Percentiles rank a stretch among this genome's conserved stretches.
Conservation (phyloP, 208 protist genomes). For the Endotrypanum monterogeii region DNA sequence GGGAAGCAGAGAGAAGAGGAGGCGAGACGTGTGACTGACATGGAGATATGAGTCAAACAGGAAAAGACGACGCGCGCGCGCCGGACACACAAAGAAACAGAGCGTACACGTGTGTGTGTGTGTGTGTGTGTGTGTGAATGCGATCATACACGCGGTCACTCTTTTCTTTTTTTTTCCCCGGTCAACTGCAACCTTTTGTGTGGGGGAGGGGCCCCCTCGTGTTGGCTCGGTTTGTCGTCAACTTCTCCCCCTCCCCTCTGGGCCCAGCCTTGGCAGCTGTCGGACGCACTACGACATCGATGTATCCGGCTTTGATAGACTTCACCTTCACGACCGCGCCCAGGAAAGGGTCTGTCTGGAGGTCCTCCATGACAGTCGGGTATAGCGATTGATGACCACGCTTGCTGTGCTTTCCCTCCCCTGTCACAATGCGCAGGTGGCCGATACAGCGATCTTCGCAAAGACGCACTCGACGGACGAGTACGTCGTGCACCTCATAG, state of each 20-base stretch:
- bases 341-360: constrained; percentile 46
- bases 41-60: no score
- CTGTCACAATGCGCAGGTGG: constrained; percentile 57
- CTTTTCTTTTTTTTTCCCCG: no score
- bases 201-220: no score
- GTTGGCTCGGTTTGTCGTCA: no score
- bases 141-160: no score
- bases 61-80: no score
- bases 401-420: constrained; percentile 69
- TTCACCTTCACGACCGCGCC: constrained; percentile 20
- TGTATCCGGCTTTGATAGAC: constrained; percentile 50
- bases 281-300: constrained; percentile 37
- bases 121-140: no score
- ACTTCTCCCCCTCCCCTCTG: background rate
- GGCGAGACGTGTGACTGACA: no score
- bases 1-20: no score
- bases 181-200: no score
- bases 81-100: no score
- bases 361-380: constrained; percentile 32
- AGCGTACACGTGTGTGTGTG: no score
- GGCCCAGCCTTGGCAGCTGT: background rate
- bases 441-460: constrained; percentile 49
- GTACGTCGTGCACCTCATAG: constrained; percentile 67
- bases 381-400: constrained; percentile 46
- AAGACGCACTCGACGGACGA: constrained; percentile 65